Percentiles rank a stretch among this genome's conserved stretches.
Conservation (phyloP, 2,329 filamentous ascomycete species). For the Cladosporium halotolerans region DNA sequence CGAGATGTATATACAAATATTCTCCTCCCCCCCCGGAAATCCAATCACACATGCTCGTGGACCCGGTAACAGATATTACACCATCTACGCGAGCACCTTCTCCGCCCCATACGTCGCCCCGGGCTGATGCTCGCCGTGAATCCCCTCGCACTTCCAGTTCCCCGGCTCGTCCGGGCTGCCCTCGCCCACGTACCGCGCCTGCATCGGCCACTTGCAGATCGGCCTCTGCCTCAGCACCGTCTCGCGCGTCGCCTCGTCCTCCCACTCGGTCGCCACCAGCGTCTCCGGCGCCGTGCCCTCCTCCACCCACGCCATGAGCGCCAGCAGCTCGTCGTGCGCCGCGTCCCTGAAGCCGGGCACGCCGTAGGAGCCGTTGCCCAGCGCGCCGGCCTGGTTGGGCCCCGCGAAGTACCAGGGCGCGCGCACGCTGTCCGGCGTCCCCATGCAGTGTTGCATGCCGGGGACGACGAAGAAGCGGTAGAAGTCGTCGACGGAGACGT, state of each 20-base stretch:
- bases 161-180: slow-evolving; percentile 25
- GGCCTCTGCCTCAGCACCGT: slow-evolving; percentile 31
- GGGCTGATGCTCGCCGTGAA: not conserved
- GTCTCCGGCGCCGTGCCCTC: slow-evolving; percentile 31
- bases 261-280: slow-evolving; percentile 33
- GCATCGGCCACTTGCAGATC: slow-evolving; percentile 31
- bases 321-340: slow-evolving; percentile 31
- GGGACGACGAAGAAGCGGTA: slow-evolving; percentile 41
- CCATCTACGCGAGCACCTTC: not conserved
- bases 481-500: slow-evolving; percentile 34
- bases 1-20: not conserved
- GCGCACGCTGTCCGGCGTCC: slow-evolving; percentile 29
- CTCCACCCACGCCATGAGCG: slow-evolving; percentile 36
- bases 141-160: slow-evolving; percentile 26
- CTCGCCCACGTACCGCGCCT: slow-evolving; percentile 23
- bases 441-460: slow-evolving; percentile 39
- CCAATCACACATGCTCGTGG: not conserved
- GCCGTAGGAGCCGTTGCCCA: slow-evolving; percentile 18
- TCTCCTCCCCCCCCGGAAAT: no score
- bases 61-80: no score
- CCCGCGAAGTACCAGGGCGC: slow-evolving; percentile 44
- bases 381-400: slow-evolving; percentile 26
- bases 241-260: slow-evolving; percentile 25
- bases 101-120: not conserved
- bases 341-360: slow-evolving; percentile 30